A percentile compares a stretch with the other conserved stretches of the same genome.
phyloP scores from a whole-genome alignment of 805 yeast genomes.

The Candida khao-thaluensis region DNA sequence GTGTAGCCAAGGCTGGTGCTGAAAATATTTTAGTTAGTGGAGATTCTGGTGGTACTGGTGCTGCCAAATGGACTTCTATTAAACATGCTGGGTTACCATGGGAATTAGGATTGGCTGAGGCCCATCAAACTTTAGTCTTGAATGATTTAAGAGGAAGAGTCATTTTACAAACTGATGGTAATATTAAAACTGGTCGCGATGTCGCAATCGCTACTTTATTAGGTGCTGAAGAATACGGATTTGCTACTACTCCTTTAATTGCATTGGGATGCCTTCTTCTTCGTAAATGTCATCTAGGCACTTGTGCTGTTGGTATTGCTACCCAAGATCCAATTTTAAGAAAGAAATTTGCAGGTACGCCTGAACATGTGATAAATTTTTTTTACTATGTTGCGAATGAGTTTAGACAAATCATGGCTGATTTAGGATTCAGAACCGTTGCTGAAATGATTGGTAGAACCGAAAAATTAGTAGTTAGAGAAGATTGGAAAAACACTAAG shows the following conservation, averaged over 20 bases:
- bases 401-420: slow-evolving; percentile 89
- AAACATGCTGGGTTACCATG: slow-evolving; percentile 98
- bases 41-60: slow-evolving; percentile 99
- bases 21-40: slow-evolving; percentile 95
- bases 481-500: slow-evolving; percentile 82
- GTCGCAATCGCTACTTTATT: slow-evolving; percentile 92
- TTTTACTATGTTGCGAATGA: slow-evolving; percentile 94
- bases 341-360: slow-evolving; percentile 91
- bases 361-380: slow-evolving; percentile 97
- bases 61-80: slow-evolving; percentile 95
- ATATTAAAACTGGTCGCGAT: slow-evolving; percentile 94
- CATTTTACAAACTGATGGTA: slow-evolving; percentile 97
- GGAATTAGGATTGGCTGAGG: slow-evolving; percentile 98
- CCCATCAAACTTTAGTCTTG: slow-evolving; percentile 94
- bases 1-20: slow-evolving; percentile 98
- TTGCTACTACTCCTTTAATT: slow-evolving; percentile 95
- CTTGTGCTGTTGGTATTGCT: slow-evolving; percentile 98
- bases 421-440: slow-evolving; percentile 89
- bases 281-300: slow-evolving; percentile 81
- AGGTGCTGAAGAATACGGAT: slow-evolving; percentile 99
- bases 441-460: slow-evolving; percentile 99
- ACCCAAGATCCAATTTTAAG: slow-evolving; percentile 96
- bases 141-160: slow-evolving; percentile 96
- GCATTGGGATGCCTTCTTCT: slow-evolving; percentile 98
- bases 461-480: slow-evolving; percentile 83